Conservation (phyloP, 805 yeast species). For the Starmera dryadoides region DNA sequence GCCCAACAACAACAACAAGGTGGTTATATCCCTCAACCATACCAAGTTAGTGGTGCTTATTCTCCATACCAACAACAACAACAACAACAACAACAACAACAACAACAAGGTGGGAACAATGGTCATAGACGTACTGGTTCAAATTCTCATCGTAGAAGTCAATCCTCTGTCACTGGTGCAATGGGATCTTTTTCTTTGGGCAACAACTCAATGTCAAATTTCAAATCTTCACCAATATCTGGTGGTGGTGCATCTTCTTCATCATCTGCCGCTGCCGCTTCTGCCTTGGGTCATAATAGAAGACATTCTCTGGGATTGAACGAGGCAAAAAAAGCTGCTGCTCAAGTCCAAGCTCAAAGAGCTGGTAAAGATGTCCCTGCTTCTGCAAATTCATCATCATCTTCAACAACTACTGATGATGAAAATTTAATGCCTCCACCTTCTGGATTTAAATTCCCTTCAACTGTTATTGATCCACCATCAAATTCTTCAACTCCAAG, state of each 20-base stretch:
- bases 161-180: slow-evolving; percentile 31
- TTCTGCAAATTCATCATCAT: not conserved
- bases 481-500: slow-evolving; percentile 4
- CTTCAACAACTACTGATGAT: slow-evolving; percentile 9
- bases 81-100: slow-evolving; percentile 15
- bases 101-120: slow-evolving; percentile 9
- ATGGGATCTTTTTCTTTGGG: slow-evolving; percentile 24
- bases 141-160: slow-evolving; percentile 39
- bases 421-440: slow-evolving; percentile 17
- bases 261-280: not conserved
- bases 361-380: slow-evolving; percentile 14
- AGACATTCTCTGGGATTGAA: slow-evolving; percentile 87
- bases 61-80: slow-evolving; percentile 20
- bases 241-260: no score
- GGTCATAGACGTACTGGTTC: slow-evolving; percentile 8
- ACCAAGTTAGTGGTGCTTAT: slow-evolving; percentile 15
- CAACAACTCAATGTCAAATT: slow-evolving; percentile 9
- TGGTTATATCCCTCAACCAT: slow-evolving; percentile 12
- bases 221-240: no score
- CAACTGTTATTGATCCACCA: slow-evolving; percentile 29
- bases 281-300: slow-evolving; percentile 63
- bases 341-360: slow-evolving; percentile 76
- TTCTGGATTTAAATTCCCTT: slow-evolving; percentile 51
- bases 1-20: slow-evolving; percentile 47
- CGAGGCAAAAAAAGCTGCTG: slow-evolving; percentile 97